Evolutionary conservation across 108 stramenopile species (phyloP).

Genomic region (Aurantiochytrium sp.): DNA sequence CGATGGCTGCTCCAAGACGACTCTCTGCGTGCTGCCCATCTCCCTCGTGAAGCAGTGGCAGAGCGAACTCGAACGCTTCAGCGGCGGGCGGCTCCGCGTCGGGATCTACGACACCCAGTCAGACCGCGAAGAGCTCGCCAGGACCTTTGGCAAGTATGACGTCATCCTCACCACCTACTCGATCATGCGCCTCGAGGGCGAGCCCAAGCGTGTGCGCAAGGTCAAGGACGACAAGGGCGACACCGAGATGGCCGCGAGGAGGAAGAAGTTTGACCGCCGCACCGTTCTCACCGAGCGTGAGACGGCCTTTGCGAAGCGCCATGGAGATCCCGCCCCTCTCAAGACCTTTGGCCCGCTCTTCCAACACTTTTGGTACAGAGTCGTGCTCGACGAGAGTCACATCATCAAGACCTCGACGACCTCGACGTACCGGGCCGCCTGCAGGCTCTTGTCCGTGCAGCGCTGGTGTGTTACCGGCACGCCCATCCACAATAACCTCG

Average conservation of each 20-base stretch:
- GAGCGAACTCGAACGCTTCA: conserved; percentile 52
- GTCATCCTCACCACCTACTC: conserved; percentile 61
- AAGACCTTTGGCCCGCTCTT: neutral
- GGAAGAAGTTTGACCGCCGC: neutral
- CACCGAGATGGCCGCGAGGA: too few species aligned
- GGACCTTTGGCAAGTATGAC: conserved; percentile 42
- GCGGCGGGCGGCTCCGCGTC: conserved; percentile 9
- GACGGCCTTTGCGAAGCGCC: neutral
- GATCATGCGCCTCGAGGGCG: conserved; percentile 44
- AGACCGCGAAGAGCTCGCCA: conserved; percentile 29
- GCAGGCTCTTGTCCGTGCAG: conserved; percentile 48
- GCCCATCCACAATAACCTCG: conserved; percentile 48
- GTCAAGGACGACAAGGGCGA: neutral
- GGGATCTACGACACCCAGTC: conserved; percentile 41
- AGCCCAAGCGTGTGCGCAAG: neutral
- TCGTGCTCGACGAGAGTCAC: conserved; percentile 60
- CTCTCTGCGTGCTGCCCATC: conserved; percentile 53
- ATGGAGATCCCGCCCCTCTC: neutral
- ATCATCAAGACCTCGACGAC: conserved; percentile 55
- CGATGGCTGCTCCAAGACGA: neutral
- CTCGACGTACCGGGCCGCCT: conserved; percentile 55
- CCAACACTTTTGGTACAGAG: conserved; percentile 45
- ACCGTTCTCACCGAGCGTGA: neutral
- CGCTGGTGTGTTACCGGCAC: conserved; percentile 63
- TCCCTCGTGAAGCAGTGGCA: conserved; percentile 57